Evolutionary conservation across 2,329 filamentous ascomycete genomes (phyloP).

Genomic region (Xylaria sp.): DNA sequence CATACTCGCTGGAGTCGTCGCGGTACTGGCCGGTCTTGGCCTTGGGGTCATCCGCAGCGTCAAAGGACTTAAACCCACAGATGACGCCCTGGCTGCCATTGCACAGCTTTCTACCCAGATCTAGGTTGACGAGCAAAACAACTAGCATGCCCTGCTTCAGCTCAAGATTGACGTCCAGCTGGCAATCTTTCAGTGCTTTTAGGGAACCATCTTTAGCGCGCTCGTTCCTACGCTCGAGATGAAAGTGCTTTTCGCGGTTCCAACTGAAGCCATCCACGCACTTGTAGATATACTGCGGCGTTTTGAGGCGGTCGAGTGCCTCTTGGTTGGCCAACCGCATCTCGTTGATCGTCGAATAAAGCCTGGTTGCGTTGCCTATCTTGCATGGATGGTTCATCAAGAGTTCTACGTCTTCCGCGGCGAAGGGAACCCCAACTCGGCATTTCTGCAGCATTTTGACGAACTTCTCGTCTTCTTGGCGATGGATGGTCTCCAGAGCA

Average conservation of each 20-base stretch:
- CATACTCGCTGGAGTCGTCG: neutral
- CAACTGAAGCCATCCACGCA: slow-evolving; percentile 44
- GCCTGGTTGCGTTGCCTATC: slow-evolving; percentile 41
- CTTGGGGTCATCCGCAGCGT: slow-evolving; percentile 18
- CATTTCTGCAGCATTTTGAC: slow-evolving; percentile 55
- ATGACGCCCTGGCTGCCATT: slow-evolving; percentile 47
- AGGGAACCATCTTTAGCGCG: slow-evolving; percentile 22
- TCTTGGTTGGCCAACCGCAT: slow-evolving; percentile 35
- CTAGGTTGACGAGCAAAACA: slow-evolving; percentile 50
- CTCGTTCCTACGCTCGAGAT: slow-evolving; percentile 19
- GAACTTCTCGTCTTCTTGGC: slow-evolving; percentile 55
- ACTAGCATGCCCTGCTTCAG: slow-evolving; percentile 51
- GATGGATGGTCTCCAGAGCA: slow-evolving; percentile 53
- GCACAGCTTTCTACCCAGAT: slow-evolving; percentile 39
- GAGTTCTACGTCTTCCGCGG: slow-evolving; percentile 37
- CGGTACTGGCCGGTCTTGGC: slow-evolving; percentile 1
- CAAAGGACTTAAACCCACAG: slow-evolving; percentile 40
- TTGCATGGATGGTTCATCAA: slow-evolving; percentile 46
- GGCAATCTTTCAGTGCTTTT: slow-evolving; percentile 41
- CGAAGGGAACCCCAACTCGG: slow-evolving; percentile 45
- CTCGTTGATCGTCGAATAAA: slow-evolving; percentile 42
- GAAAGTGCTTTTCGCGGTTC: slow-evolving; percentile 25
- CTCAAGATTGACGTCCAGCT: slow-evolving; percentile 42
- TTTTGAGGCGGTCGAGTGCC: slow-evolving; percentile 30
- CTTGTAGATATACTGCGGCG: slow-evolving; percentile 21